Percentiles rank a stretch among this genome's conserved stretches.
Evolutionary conservation across 352 stramenopile species (phyloP).

Genomic region (Phytophthora chlamydospora): DNA sequence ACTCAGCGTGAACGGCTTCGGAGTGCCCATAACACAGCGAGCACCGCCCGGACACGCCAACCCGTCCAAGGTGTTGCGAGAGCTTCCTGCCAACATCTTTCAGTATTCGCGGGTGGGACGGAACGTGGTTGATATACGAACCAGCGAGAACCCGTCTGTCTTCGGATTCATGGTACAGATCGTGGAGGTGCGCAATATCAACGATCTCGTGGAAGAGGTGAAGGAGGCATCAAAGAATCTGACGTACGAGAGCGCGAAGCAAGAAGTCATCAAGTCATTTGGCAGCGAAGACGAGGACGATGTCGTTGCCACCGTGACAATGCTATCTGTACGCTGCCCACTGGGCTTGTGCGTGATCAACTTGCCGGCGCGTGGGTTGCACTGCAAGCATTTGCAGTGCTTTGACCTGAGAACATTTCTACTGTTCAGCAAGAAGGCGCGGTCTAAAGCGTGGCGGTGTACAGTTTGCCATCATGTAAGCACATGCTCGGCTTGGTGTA

Average conservation of each 20-base stretch:
- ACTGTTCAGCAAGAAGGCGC: conserved; percentile 88
- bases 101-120: conserved; percentile 67
- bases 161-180: conserved; percentile 82
- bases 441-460: conserved; percentile 91
- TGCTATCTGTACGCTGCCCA: conserved; percentile 90
- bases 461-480: conserved; percentile 90
- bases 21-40: conserved; percentile 68
- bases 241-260: conserved; percentile 75
- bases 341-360: conserved; percentile 89
- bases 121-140: conserved; percentile 80
- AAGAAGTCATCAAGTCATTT: conserved; percentile 84
- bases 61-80: conserved; percentile 80
- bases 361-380: conserved; percentile 84
- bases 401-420: conserved; percentile 96
- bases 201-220: conserved; percentile 68
- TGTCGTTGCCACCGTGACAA: conserved; percentile 84
- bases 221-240: conserved; percentile 62
- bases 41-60: conserved; percentile 78
- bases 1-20: conserved; percentile 76
- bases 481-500: conserved; percentile 1
- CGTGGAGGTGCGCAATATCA: conserved; percentile 68
- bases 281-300: conserved; percentile 82
- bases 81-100: conserved; percentile 79
- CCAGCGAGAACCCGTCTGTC: conserved; percentile 59
- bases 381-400: conserved; percentile 96